Conservation (phyloP, 345 rosid genomes). For the Gossypium bickii region DNA sequence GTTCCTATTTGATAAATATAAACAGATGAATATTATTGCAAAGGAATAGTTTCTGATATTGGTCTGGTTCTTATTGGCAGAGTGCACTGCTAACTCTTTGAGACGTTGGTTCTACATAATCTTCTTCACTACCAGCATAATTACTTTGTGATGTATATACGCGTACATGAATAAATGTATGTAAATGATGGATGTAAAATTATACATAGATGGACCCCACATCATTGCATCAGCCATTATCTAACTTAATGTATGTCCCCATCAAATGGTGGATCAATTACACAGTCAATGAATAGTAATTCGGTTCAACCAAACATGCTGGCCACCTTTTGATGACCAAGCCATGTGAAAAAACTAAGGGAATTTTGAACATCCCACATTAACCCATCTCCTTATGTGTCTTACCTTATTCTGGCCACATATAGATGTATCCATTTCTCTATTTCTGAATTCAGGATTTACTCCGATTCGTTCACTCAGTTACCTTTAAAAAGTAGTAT, state of each 20-base stretch:
- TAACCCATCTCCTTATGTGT: background rate
- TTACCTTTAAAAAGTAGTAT: background rate
- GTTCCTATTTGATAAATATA: background rate
- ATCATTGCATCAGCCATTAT: conserved; percentile 13
- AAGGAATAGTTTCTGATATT: background rate
- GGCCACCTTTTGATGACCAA: conserved; percentile 2
- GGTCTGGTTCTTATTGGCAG: background rate
- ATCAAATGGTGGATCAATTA: conserved; percentile 1
- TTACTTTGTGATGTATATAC: background rate
- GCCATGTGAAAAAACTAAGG: conserved; percentile 13
- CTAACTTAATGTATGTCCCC: conserved; percentile 4
- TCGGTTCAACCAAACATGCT: conserved; percentile 5
- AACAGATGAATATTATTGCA: background rate
- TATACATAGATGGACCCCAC: conserved; percentile 6
- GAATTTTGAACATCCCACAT: conserved; percentile 1
- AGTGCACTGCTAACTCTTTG: background rate
- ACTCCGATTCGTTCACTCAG: too few relatives aligned
- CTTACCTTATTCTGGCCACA: background rate
- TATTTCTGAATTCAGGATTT: too few relatives aligned
- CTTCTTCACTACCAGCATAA: background rate
- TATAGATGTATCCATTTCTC: background rate
- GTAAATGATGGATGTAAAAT: conserved; percentile 4
- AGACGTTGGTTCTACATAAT: too few relatives aligned
- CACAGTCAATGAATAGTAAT: background rate
- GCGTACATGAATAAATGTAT: background rate